These are phyloP conservation scores for Salpingoeca rosetta DNA, from an alignment of 78 protist genomes.

Conservation along the genomic window DNA sequence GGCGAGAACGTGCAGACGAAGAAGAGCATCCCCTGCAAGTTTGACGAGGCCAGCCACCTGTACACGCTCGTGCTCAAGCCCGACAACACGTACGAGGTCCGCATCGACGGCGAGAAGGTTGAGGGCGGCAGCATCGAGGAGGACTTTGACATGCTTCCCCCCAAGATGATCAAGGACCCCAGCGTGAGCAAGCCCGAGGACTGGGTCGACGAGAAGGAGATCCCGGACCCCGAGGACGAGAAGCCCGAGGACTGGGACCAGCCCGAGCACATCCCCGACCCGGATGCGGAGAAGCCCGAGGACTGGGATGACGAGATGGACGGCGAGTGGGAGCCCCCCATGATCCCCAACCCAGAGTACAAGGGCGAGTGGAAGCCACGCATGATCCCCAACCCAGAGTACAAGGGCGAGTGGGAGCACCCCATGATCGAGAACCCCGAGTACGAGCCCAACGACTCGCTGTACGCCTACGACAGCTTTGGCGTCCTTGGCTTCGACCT, in stretches of 20 bases:
- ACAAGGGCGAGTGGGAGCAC: conserved; percentile 88
- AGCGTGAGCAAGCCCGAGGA: conserved; percentile 77
- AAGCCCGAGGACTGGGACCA: conserved; percentile 86
- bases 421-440: conserved; percentile 84
- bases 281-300: conserved; percentile 88
- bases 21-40: conserved; percentile 48
- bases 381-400: conserved; percentile 86
- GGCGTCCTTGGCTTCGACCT: conserved; percentile 80
- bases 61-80: conserved; percentile 92
- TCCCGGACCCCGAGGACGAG: conserved; percentile 54
- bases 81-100: conserved; percentile 87
- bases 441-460: conserved; percentile 56
- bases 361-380: conserved; percentile 77
- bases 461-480: conserved; percentile 11
- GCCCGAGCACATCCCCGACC: conserved; percentile 79
- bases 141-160: conserved; percentile 74
- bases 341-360: conserved; percentile 88
- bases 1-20: conserved; percentile 74
- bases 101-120: conserved; percentile 69
- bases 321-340: conserved; percentile 97
- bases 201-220: conserved; percentile 69
- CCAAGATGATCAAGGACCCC: conserved; percentile 86
- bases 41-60: conserved; percentile 87
- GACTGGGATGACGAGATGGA: conserved; percentile 98
- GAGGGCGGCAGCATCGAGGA: conserved; percentile 70